Evolutionary conservation across 495 filamentous ascomycete species (phyloP).

Genomic region (Tuber calosporum): DNA sequence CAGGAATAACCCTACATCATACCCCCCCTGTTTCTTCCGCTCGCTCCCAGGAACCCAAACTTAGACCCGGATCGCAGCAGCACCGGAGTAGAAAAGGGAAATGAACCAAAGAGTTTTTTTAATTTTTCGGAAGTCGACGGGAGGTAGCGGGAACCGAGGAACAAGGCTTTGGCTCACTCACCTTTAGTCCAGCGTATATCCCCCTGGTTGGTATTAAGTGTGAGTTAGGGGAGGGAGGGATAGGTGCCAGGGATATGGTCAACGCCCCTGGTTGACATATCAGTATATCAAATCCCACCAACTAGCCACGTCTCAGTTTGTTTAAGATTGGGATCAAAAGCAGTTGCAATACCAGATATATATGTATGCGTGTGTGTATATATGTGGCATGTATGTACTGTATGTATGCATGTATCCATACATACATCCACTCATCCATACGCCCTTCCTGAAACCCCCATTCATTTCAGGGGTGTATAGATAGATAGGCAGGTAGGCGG

Average conservation of each 20-base stretch:
- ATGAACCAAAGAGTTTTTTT: neutral
- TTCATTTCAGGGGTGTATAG: neutral
- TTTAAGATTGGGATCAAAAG: neutral
- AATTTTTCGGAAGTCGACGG: neutral
- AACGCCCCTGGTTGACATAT: neutral
- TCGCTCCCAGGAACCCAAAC: neutral
- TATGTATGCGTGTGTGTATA: neutral
- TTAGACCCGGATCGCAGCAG: neutral
- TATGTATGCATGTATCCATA: no score
- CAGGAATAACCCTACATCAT: neutral
- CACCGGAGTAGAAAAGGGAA: neutral
- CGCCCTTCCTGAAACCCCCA: neutral
- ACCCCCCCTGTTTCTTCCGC: neutral
- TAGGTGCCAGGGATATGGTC: neutral
- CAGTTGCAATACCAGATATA: neutral
- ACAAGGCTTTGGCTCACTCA: neutral
- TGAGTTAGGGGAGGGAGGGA: neutral
- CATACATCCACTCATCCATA: neutral
- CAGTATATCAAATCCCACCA: neutral
- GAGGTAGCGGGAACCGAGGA: neutral
- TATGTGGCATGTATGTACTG: no score
- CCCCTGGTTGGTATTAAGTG: neutral
- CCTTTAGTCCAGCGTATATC: neutral
- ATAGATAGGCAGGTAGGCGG: neutral
- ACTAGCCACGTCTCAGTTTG: neutral